Evolutionary conservation across 75 land plant species (phyloP).

Genomic region (Azolla pinnata): DNA sequence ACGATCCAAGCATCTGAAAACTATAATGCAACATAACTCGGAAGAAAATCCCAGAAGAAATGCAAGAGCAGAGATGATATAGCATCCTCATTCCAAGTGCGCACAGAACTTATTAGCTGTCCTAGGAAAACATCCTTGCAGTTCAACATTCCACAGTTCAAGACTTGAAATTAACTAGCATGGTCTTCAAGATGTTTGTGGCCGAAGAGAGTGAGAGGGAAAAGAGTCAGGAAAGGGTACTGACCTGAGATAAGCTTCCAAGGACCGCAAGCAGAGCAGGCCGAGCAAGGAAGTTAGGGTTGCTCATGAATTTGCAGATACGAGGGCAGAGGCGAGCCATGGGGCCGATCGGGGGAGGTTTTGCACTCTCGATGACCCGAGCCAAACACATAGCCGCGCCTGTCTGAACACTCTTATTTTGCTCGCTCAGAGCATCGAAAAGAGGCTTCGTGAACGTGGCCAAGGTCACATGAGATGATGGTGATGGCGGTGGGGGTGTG

Average conservation of each 20-base stretch:
- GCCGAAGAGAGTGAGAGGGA: not conserved
- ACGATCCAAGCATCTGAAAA: too few species aligned
- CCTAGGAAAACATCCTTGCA: too few species aligned
- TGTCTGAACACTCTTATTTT: constrained; percentile 63
- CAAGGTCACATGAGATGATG: not conserved
- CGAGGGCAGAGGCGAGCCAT: constrained; percentile 63
- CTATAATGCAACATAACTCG: too few species aligned
- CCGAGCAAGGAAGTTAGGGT: constrained; percentile 53
- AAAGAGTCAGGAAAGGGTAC: not conserved
- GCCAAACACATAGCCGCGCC: constrained; percentile 69
- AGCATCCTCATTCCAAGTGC: too few species aligned
- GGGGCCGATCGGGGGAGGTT: constrained; percentile 28
- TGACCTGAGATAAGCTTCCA: constrained; percentile 61
- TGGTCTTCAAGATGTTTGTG: too few species aligned
- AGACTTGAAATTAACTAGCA: too few species aligned
- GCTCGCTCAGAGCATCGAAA: constrained; percentile 68
- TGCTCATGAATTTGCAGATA: constrained; percentile 53
- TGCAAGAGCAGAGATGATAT: too few species aligned
- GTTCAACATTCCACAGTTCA: too few species aligned
- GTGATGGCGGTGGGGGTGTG: not conserved
- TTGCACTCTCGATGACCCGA: constrained; percentile 13
- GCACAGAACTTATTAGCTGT: too few species aligned
- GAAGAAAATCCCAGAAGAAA: too few species aligned
- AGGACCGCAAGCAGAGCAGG: constrained; percentile 49
- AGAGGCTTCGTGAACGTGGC: constrained; percentile 59